Evolutionary conservation across 2,329 filamentous ascomycete species (phyloP), one percentile per base, ranked within the genome.

Genomic region (Cercospora sojina): DNA sequence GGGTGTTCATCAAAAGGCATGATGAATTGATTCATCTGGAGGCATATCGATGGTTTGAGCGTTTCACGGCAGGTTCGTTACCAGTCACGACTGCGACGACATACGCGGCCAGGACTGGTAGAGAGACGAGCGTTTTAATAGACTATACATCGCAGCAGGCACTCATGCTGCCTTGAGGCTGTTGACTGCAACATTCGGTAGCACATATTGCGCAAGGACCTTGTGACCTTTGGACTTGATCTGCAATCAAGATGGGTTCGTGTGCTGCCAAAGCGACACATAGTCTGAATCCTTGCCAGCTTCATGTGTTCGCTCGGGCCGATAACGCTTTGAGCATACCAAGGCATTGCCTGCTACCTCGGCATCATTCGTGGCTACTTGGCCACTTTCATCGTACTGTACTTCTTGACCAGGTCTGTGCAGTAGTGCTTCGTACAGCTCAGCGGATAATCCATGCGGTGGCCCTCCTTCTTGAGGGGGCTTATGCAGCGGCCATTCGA

Each of bases 371-470:
- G 63, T 41, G 49, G 81, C 77, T 38, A 87, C 80, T 59, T 83
- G 77, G 0, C 84, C 85, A 7, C 84, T 80, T 2, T 82, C 82
- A 68, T 84, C 82, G 77, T 92, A 93, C 13, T 81, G 74, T 13
- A 93, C 80, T 9, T 88, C 84, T 69, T 88, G 83, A 1, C 91
- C 91, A 0, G 92, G 92, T 57, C 85, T 83, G 62, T 84, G 84
- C 49, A 96, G 83, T 72, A 94, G 88, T 68, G 87, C 88, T 73
- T 88, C 80, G 77, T 96, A 95, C 29, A 91, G 85, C 67, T 87
- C 85, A 0, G 90, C 85, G 12, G 87, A 85, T 47, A 91, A 79
- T 7, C 88, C 87, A 83, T 87, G 93, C 1, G 92, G 92, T 12
- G 92, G 92, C 0, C 92, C 92, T 9, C 83, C 83, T 9, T 84